Conservation (phyloP, 2,329 filamentous ascomycete species). For the Colletotrichum destructivum region DNA sequence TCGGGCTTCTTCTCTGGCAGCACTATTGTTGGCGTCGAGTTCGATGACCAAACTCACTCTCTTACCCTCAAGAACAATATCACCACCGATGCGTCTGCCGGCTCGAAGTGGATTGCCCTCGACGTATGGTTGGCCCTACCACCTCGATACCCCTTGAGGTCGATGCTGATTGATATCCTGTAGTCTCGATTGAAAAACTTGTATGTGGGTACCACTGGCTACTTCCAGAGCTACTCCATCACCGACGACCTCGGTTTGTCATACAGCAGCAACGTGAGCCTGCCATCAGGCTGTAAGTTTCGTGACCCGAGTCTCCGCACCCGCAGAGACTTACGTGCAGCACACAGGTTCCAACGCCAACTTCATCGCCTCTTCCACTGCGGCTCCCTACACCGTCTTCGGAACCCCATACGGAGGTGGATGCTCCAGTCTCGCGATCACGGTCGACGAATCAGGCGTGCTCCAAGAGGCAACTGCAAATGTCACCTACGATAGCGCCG, state of each 20-base stretch:
- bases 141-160: neutral
- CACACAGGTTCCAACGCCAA: slow-evolving; percentile 40
- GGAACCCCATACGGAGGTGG: slow-evolving; percentile 45
- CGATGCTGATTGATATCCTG: neutral
- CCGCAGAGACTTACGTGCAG: neutral
- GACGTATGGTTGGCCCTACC: slow-evolving; percentile 24
- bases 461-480: slow-evolving; percentile 42
- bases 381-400: slow-evolving; percentile 45
- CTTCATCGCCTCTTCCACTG: slow-evolving; percentile 42
- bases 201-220: slow-evolving; percentile 30
- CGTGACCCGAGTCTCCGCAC: no score
- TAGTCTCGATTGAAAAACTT: slow-evolving; percentile 34
- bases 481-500: slow-evolving; percentile 42
- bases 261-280: slow-evolving; percentile 31
- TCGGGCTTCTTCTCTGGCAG: slow-evolving; percentile 32
- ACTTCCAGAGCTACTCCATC: slow-evolving; percentile 34
- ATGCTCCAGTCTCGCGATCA: slow-evolving; percentile 44
- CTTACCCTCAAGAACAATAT: slow-evolving; percentile 46
- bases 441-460: slow-evolving; percentile 44
- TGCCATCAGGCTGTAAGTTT: slow-evolving; percentile 39
- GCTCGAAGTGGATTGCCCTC: slow-evolving; percentile 44
- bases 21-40: slow-evolving; percentile 42
- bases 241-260: slow-evolving; percentile 29
- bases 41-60: slow-evolving; percentile 45
- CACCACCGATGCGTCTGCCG: slow-evolving; percentile 41